Base-by-base conservation (phyloP, 2,329 filamentous ascomycete species). In the Herpotrichia juniperi region DNA sequence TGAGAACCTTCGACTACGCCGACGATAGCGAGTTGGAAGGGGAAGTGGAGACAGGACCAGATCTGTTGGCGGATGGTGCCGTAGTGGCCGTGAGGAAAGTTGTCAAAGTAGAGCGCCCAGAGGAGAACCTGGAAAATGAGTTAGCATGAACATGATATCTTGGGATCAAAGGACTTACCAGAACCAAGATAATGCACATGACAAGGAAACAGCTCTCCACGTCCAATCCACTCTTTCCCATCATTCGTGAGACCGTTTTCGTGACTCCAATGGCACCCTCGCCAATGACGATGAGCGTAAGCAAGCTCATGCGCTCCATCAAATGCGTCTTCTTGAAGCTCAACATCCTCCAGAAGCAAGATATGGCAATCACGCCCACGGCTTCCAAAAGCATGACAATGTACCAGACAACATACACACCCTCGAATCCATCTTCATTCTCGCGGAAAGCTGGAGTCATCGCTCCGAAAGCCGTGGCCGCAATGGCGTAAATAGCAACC, bases 281-380 rank as follows among this genome's bases (percentile, higher is more conserved):
- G 12, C 86, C 86, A 51, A 88, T 80, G 50, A 89, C 84, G 54
- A 88, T 87, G 42, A 88, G 76, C 0, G 85, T 88, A 49, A 88
- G 74, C 2, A 87, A 75, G 11, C 80, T 82, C 79, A 88, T 82
- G 9, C 87, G 79, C 61, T 86, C 83, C 62, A 85, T 84, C 48
- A 88, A 68, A 64, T 87, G 84, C 0, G 84, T 88, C 50, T 81
- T 77, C 53, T 83, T 80, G 63, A 88, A 86, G 48, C 82, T 83
- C 37, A 88, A 76, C 44, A 83, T 79, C 3, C 80, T 76, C 66
- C 79, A 87, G 21, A 76, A 69, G 43, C 78, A 80, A 9, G 85
- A 86, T 4, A 86, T 72, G 4, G 68, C 69, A 28, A 88, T 77
- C 3, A 81, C 79, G 4, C 77, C 61, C 16, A 81, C 58, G 16